Evolutionary conservation across 75 land plant species (phyloP), one percentile per base, ranked within the genome.

Genomic region (Selaginella tamariscina): DNA sequence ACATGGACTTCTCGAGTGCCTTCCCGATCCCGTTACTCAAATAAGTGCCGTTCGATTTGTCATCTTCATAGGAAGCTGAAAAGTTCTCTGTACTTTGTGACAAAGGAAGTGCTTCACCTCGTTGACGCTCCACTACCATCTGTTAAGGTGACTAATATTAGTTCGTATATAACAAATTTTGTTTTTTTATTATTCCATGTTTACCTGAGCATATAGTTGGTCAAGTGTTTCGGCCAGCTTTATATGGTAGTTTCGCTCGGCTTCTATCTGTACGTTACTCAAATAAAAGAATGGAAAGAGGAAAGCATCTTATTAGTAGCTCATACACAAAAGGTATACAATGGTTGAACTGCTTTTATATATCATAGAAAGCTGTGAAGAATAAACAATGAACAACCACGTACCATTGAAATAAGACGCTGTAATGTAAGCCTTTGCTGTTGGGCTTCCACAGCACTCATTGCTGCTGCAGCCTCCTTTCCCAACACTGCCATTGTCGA

Each of bases 391-490:
- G 62, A 59, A 59, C 32, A 9, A 2, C 55, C 22, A 32, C 32
- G 0, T 77, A 89, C 89, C 95, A 86, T 84, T 0, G 87, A 77
- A 68, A 88, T 81, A 29, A 88, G 72, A 1, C 83, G 79, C 56
- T 92, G 94, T 22, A 88, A 87, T 1, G 97, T 88, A 55, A 84
- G 72, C 23, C 85, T 60, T 68, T 92, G 95, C 29, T 92, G 97
- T 65, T 92, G 94, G 49, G 84, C 80, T 76, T 92, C 95, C 30
- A 92, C 95, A 33, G 87, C 85, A 72, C 81, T 65, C 94, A 92
- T 86, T 33, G 98, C 90, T 59, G 87, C 84, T 8, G 82, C 78
- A 67, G 98, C 98, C 71, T 86, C 90, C 75, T 92, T 92, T 26
- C 90, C 97, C 63, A 92, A 67, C 26, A 72, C 72, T 57, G 75